Percentiles rank a stretch among this genome's conserved stretches.
Conservation (phyloP, 306 rosid genomes). For the Dalbergia cultrata region DNA sequence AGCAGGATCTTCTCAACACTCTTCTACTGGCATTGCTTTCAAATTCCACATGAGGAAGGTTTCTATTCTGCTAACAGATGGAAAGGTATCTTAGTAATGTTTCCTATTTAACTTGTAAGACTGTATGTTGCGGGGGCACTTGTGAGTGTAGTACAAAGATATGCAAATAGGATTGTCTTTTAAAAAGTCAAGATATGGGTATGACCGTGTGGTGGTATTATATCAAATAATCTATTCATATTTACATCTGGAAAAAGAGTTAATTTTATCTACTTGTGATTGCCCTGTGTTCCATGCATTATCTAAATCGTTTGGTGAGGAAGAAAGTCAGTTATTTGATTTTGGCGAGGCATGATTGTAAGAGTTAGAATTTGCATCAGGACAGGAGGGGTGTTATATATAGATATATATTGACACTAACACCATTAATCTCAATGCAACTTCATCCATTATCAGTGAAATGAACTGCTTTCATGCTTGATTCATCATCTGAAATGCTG, state of each 20-base stretch:
- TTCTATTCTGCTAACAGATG: conserved; percentile 85
- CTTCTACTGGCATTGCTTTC: conserved; percentile 55
- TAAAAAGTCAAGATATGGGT: neutral
- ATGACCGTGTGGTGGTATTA: neutral
- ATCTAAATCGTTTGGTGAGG: too few relatives aligned
- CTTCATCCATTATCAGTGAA: too few relatives aligned
- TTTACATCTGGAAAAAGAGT: neutral
- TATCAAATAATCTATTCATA: neutral
- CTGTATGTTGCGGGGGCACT: neutral
- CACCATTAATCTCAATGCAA: too few relatives aligned
- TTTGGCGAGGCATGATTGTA: too few relatives aligned
- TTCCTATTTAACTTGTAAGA: conserved; percentile 3
- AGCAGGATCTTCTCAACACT: conserved; percentile 61
- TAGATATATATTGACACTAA: too few relatives aligned
- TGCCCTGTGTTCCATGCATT: too few relatives aligned
- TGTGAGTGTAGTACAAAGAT: neutral
- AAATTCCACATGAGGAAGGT: conserved; percentile 67
- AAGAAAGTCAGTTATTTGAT: too few relatives aligned
- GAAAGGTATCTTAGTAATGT: conserved; percentile 70
- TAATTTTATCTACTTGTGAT: too few relatives aligned
- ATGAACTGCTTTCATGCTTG: too few relatives aligned
- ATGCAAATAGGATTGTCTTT: neutral
- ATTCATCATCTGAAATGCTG: neutral
- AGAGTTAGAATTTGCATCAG: too few relatives aligned
- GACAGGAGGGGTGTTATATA: too few relatives aligned